Evolutionary conservation across 106 monocot genomes (phyloP), one percentile per base, ranked within the genome.

Genomic region (Phalaenopsis aphrodite): DNA sequence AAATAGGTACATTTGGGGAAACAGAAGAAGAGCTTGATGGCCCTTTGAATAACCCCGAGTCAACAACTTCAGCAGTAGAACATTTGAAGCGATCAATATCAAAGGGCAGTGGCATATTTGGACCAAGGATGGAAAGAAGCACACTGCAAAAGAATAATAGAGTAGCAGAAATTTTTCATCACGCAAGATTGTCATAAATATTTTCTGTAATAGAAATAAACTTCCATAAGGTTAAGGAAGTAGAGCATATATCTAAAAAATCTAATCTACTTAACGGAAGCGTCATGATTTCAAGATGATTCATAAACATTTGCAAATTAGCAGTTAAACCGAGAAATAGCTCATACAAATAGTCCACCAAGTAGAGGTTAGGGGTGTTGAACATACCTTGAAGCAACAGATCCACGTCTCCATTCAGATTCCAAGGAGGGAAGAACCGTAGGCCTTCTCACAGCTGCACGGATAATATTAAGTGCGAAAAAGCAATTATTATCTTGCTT

Each of bases 351-450:
- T 42, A 73, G 39, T 41, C 1, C 42, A 41, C 17, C n/a, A 43
- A 74, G 39, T 10, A 45, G 3, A 19, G 43, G 17, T 4, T 18
- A 41, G 18, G 30, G 8, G 77, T 45, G 64, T 71, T 21, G 41
- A 5, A 55, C 37, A 55, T n/a, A 98, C 98, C 98, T 98, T 78
- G 98, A 89, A 77, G 89, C 86, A 79, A 91, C 94, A 82, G 89
- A 82, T 79, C 94, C 92, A 52, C 82, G 83, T 64, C 92, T 89
- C 98, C 98, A 98, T 77, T 94, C 89, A 76, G 77, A 86, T 56
- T 98, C 98, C 67, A 98, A 72, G 49, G 90, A 89, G 23, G 92
- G 90, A 84, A 98, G 92, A 79, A 94, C 88, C 73, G 88, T 83
- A 87, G 90, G 88, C 84, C 85, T 94, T 81, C 36, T 80, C 4